Evolutionary conservation across 192 early-diverging fungal genomes (phyloP), one percentile per base, ranked within the genome.

Genomic region (Fimicolochytrium jonesii): DNA sequence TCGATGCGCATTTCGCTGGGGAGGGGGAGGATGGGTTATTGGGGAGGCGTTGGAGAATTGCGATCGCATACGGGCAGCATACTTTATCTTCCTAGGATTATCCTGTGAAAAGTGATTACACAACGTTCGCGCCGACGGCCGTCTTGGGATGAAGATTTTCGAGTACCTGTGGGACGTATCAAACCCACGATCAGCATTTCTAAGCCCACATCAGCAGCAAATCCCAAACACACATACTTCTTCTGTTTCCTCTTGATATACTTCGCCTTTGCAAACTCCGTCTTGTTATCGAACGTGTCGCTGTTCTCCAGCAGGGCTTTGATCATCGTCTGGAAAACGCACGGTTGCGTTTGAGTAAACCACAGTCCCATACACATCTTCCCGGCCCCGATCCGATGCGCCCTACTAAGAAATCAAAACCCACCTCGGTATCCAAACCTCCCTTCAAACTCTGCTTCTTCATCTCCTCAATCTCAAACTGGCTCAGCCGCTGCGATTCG

Each of bases 251-350:
- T 82, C 64, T 86, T 77, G 55, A 97, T 88, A 56, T 97, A 97
- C 79, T 98, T 98, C 31, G 89, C 87, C 73, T 97, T 93, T 22
- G 94, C 88, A 63, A 88, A 98, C 61, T 93, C 91, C 0, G 95
- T 98, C 74, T 98, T 98, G 55, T 87, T 79, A 39, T 91, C 86
- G 69, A 94, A 97, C n/a, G 85, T 70, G 26, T 86, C 74, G 72
- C 90, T 90, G 68, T 90, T 90, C 50, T 87, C 87, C 2, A 88
- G 82, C 43, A 97, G 72, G 39, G 84, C 85, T 59, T 83, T 77
- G 56, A 97, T 92, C 29, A 97, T 83, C 59, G 85, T 77, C 71
- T 88, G 57, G 18, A 32, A 29, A 61, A 11, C 6, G n/a, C 28
- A n/a, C n/a, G n/a, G n/a, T n/a, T n/a, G n/a, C n/a, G n/a, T n/a